Percentiles rank a stretch among this genome's conserved stretches.
These are phyloP conservation scores for Streptanthus diversifolius DNA, from an alignment of 345 rosid species.

Conservation along the genomic window DNA sequence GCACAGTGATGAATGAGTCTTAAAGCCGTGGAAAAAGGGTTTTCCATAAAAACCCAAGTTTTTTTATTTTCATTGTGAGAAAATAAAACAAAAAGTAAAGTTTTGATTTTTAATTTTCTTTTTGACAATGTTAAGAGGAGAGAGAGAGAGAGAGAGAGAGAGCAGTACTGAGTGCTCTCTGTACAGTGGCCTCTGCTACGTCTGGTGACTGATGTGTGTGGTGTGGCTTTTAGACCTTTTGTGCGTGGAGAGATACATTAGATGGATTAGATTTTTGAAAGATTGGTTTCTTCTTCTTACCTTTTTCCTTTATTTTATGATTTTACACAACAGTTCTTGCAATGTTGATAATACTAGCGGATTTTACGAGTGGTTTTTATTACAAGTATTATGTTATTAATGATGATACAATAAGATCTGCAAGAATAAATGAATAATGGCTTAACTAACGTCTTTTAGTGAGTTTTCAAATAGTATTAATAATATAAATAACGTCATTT, in stretches of 20 bases:
- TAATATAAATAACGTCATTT: background rate
- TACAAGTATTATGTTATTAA: background rate
- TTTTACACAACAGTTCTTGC: conserved; percentile 22
- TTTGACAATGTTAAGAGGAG: conserved; percentile 17
- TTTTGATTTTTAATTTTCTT: conserved; percentile 1
- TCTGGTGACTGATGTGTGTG: conserved; percentile 41
- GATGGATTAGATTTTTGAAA: conserved; percentile 26
- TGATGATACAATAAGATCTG: conserved; percentile 14
- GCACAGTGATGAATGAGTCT: conserved; percentile 30
- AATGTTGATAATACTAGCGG: background rate
- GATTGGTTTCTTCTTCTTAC: conserved; percentile 7
- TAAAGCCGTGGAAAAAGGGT: conserved; percentile 18
- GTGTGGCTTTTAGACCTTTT: conserved; percentile 40
- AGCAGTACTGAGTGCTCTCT: conserved; percentile 34
- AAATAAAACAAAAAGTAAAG: background rate
- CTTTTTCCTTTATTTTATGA: background rate
- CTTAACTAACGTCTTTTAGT: background rate
- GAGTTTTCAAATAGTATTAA: background rate
- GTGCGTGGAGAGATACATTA: conserved; percentile 34
- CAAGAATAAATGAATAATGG: conserved; percentile 21
- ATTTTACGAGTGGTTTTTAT: background rate
- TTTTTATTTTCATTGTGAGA: background rate
- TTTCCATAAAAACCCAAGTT: conserved; percentile 9
- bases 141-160: conserved; percentile 28
- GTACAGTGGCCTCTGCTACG: conserved; percentile 37